phyloP scores from a whole-genome alignment of 2,329 filamentous ascomycete genomes.

The Penicillium sp. region DNA sequence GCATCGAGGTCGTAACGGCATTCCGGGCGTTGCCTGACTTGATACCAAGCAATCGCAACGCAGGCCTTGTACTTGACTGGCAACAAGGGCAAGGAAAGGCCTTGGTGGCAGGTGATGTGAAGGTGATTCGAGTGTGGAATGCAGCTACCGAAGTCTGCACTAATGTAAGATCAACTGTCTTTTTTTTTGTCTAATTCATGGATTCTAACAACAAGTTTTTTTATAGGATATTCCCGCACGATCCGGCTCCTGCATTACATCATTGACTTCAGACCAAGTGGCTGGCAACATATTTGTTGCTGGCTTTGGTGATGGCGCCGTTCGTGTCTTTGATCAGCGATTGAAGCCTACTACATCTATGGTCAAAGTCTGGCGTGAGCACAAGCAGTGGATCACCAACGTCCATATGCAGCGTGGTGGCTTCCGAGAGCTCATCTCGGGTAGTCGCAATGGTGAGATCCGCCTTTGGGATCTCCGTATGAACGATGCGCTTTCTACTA shows the following conservation, averaged over 20 bases:
- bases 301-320: constrained; percentile 91
- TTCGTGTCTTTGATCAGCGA: constrained; percentile 91
- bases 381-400: constrained; percentile 92
- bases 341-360: constrained; percentile 82
- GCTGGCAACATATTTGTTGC: constrained; percentile 95
- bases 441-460: constrained; percentile 88
- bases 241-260: constrained; percentile 93
- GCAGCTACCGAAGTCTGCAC: constrained; percentile 90
- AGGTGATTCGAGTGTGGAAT: constrained; percentile 95
- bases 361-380: constrained; percentile 96
- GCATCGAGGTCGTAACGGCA: constrained; percentile 81
- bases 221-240: constrained; percentile 82
- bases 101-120: constrained; percentile 93
- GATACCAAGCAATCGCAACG: constrained; percentile 89
- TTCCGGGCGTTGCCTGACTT: constrained; percentile 93
- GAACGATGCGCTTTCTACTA: constrained; percentile 72
- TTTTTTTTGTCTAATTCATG: background rate
- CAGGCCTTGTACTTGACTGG: constrained; percentile 97
- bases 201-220: constrained; percentile 3
- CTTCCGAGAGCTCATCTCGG: constrained; percentile 84
- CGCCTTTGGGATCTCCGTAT: constrained; percentile 95
- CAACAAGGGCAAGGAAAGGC: constrained; percentile 95
- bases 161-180: constrained; percentile 50
- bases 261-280: constrained; percentile 94
- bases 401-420: constrained; percentile 97